Evolutionary conservation across 768 basidiomycete genomes (phyloP).

Genomic region (Kwoniella botswanensis): DNA sequence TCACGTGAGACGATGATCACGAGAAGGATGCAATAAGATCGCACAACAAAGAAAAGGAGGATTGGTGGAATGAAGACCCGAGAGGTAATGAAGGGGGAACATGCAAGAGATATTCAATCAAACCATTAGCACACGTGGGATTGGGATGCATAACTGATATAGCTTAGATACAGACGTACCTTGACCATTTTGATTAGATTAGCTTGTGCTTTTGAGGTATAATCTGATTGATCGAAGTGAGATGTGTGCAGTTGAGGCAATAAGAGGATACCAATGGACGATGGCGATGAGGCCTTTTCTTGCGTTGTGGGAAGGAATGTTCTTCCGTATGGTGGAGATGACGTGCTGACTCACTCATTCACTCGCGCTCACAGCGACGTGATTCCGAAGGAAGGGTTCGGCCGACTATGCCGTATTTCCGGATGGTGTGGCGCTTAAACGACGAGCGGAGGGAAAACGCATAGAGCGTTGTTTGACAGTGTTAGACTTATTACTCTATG

Average conservation of each 20-base stretch:
- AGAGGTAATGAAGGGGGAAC: conserved; percentile 14
- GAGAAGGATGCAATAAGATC: background rate
- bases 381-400: background rate
- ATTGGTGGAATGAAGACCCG: conserved; percentile 8
- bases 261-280: background rate
- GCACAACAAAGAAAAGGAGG: background rate
- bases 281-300: conserved; percentile 5
- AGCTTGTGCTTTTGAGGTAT: background rate
- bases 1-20: background rate
- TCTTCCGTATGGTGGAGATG: conserved; percentile 5
- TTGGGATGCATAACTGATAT: background rate
- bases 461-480: background rate
- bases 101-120: conserved; percentile 7
- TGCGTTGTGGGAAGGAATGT: background rate
- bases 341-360: background rate
- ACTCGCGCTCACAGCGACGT: background rate
- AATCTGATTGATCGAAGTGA: background rate
- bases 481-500: background rate
- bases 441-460: background rate
- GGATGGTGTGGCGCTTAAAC: background rate
- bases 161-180: conserved; percentile 27
- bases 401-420: conserved; percentile 10
- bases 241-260: background rate
- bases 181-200: conserved; percentile 47
- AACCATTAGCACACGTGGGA: background rate